Evolutionary conservation across 345 rosid genomes (phyloP).

Genomic region (Linum lewisii): DNA sequence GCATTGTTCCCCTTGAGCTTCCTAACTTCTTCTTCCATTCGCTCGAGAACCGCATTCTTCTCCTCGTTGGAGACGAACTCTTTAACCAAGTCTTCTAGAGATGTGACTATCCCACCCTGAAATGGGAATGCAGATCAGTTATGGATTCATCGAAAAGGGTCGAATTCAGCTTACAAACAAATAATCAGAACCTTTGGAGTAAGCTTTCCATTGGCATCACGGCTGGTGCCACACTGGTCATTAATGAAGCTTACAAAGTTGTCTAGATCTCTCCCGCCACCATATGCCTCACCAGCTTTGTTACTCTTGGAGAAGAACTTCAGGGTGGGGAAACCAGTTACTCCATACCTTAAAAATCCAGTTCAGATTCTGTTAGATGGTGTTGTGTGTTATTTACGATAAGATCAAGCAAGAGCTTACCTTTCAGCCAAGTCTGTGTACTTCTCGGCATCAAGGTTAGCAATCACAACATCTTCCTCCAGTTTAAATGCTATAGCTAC

Average conservation of each 20-base stretch:
- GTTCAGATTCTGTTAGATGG: background rate
- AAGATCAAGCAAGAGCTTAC: constrained; percentile 29
- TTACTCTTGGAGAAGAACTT: constrained; percentile 85
- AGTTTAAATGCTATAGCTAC: constrained; percentile 71
- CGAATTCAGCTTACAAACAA: too few relatives aligned
- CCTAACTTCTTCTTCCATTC: constrained; percentile 63
- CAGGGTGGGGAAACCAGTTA: constrained; percentile 85
- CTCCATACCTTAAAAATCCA: constrained; percentile 59
- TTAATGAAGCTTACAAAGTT: constrained; percentile 84
- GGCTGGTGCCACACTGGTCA: constrained; percentile 69
- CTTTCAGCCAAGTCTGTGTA: constrained; percentile 67
- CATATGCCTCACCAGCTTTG: constrained; percentile 92
- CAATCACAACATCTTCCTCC: constrained; percentile 78
- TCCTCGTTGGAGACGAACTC: constrained; percentile 68
- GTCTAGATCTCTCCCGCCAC: constrained; percentile 78
- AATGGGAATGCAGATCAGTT: background rate
- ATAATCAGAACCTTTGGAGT: constrained; percentile 62
- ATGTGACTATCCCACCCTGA: constrained; percentile 77
- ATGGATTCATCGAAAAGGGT: background rate
- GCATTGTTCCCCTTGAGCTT: constrained; percentile 57
- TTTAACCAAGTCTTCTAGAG: constrained; percentile 68
- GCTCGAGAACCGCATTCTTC: constrained; percentile 54
- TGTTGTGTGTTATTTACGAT: too few relatives aligned
- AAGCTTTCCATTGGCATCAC: constrained; percentile 80
- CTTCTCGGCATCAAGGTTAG: constrained; percentile 89